Evolutionary conservation across 192 early-diverging fungal genomes (phyloP), one percentile per base, ranked within the genome.

Genomic region (Backusella sp.): DNA sequence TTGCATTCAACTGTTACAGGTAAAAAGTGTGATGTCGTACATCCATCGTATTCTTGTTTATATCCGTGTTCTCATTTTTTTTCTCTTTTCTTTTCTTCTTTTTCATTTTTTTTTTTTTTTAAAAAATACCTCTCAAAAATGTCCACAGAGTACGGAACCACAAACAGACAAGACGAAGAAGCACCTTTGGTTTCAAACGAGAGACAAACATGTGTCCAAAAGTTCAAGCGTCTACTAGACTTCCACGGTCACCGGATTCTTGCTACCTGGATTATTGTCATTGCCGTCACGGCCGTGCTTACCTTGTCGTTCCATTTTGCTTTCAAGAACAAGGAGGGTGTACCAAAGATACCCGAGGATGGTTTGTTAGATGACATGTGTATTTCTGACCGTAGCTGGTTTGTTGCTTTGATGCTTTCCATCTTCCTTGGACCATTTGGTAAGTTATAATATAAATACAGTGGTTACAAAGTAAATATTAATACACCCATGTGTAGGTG

Each of bases 381-480:
- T 73, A 35, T 80, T n/a, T 85, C 83, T 15, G 87, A 88, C 46
- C 79, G 87, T 35, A 83, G 81, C 30, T 84, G 83, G 49, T 86
- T 86, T 42, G 65, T 86, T 72, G 79, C 87, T 52, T 72, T 88
- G 39, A 41, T 88, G 26, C 70, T 88, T 9, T 83, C 82, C 68
- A 80, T 88, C 77, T 88, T 88, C 69, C 76, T 88, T 34, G 87
- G 87, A 71, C 84, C 85, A 28, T 75, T 87, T 68, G 87, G 87
- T 79, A 79, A 74, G 77, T 76, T 7, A 6, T n/a, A 39, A 37
- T 41, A 26, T 44, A 32, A 32, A 32, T 32, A 32, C 32, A 35
- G 1, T 67, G 28, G 66, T 78, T 66, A 15, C 23, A 1, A 1
- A 39, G 67, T 46, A 4, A 68, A 12, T 77, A n/a, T n/a, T 70